These are phyloP conservation scores for Phytophthora brassicae DNA, from an alignment of 352 stramenopile genomes.

Conservation along the genomic window DNA sequence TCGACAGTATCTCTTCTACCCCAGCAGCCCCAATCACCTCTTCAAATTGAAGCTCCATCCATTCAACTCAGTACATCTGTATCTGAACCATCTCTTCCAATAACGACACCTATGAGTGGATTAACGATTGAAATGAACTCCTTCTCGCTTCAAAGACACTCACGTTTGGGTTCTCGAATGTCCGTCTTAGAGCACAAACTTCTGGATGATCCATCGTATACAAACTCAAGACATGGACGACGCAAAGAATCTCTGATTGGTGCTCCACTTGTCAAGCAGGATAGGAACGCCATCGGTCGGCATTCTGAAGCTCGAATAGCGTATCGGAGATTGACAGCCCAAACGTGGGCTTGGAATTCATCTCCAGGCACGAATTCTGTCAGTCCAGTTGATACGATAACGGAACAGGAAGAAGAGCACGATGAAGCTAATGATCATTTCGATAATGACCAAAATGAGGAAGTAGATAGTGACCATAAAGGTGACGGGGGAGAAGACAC, in stretches of 20 bases:
- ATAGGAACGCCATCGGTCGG: slow-evolving; percentile 40
- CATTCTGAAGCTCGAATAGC: slow-evolving; percentile 57
- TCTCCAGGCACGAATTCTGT: slow-evolving; percentile 7
- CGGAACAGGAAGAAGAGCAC: slow-evolving; percentile 17
- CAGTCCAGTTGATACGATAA: slow-evolving; percentile 21
- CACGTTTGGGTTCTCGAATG: slow-evolving; percentile 16
- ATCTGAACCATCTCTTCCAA: slow-evolving; percentile 15
- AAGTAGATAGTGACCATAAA: slow-evolving; percentile 21
- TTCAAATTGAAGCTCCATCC: not conserved
- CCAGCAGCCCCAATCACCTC: not conserved
- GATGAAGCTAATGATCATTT: slow-evolving; percentile 25
- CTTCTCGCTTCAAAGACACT: slow-evolving; percentile 5
- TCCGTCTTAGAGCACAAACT: slow-evolving; percentile 26
- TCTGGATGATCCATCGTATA: slow-evolving; percentile 6
- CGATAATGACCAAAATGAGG: slow-evolving; percentile 18
- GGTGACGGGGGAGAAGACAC: slow-evolving; percentile 22
- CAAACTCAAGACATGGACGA: slow-evolving; percentile 13
- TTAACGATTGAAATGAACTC: not conserved
- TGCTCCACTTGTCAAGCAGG: slow-evolving; percentile 21
- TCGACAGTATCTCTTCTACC: slow-evolving; percentile 15
- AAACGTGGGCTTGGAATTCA: slow-evolving; percentile 58
- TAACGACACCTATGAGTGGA: not conserved
- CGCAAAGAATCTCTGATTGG: slow-evolving; percentile 44
- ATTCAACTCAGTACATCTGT: slow-evolving; percentile 2
- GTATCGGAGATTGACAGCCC: slow-evolving; percentile 44